Evolutionary conservation across 352 stramenopile genomes (phyloP).

Genomic region (Plasmopara muralis): DNA sequence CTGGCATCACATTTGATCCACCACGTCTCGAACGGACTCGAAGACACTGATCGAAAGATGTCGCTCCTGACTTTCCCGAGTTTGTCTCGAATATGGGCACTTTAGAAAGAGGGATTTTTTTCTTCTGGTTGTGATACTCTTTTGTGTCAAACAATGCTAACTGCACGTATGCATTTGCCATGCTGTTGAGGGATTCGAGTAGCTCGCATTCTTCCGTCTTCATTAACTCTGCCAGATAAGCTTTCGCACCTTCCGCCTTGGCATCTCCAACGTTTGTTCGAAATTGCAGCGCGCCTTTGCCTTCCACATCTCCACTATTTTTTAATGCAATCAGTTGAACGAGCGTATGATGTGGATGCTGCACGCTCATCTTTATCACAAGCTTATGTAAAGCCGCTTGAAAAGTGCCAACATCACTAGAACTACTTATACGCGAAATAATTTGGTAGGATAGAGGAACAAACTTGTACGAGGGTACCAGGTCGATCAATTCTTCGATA

Average conservation of each 20-base stretch:
- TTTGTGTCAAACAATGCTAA: conserved; percentile 76
- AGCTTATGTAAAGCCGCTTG: conserved; percentile 83
- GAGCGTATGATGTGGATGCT: conserved; percentile 96
- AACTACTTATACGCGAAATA: conserved; percentile 90
- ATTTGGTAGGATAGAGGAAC: conserved; percentile 97
- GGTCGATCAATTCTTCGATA: conserved; percentile 59
- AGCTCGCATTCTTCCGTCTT: conserved; percentile 48
- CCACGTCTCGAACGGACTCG: conserved; percentile 41
- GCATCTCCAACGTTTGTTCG: conserved; percentile 73
- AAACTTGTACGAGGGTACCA: conserved; percentile 94
- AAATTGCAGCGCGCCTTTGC: conserved; percentile 69
- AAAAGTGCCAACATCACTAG: conserved; percentile 41
- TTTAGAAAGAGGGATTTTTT: conserved; percentile 68
- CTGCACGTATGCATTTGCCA: conserved; percentile 72
- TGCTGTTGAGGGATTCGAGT: conserved; percentile 65
- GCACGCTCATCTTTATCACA: conserved; percentile 88
- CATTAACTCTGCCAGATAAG: conserved; percentile 54
- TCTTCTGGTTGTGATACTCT: conserved; percentile 59
- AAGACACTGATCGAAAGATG: conserved; percentile 67
- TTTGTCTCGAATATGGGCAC: conserved; percentile 39
- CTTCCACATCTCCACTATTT: conserved; percentile 89
- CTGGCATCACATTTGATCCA: conserved; percentile 54
- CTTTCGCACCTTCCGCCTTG: conserved; percentile 58
- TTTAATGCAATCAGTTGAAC: conserved; percentile 93
- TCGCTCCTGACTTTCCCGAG: conserved; percentile 14